Conservation (phyloP, 352 stramenopile genomes). For the Pythium aquatile region DNA sequence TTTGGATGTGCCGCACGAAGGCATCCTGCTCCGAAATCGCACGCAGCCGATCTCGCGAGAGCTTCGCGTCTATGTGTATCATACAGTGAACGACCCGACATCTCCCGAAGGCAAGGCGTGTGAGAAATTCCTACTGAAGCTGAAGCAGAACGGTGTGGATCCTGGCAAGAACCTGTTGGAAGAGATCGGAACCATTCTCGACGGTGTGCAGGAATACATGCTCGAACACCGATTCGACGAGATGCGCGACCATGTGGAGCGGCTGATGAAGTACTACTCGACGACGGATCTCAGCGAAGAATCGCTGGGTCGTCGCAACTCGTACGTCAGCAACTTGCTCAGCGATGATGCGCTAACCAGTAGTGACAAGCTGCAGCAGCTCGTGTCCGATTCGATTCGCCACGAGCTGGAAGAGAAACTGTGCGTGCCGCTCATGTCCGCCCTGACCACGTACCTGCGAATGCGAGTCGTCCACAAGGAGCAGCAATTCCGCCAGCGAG, state of each 20-base stretch:
- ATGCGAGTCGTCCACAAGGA: conserved; percentile 64
- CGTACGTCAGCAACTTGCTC: conserved; percentile 58
- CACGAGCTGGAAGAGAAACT: conserved; percentile 82
- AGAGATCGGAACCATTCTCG: conserved; percentile 74
- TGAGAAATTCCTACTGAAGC: conserved; percentile 67
- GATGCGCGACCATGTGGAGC: conserved; percentile 64
- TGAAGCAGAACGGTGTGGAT: conserved; percentile 43
- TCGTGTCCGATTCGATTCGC: conserved; percentile 81
- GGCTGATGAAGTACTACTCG: conserved; percentile 50
- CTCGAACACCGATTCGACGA: conserved; percentile 81
- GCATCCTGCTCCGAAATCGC: conserved; percentile 68
- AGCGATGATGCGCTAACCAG: conserved; percentile 58
- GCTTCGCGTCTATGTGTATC: conserved; percentile 77
- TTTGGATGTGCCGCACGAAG: conserved; percentile 69
- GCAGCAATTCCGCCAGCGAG: conserved; percentile 64
- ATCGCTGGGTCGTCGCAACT: conserved; percentile 45
- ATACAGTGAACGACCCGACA: conserved; percentile 74
- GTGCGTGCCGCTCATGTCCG: conserved; percentile 73
- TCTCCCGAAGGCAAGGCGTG: conserved; percentile 81
- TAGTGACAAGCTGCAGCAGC: conserved; percentile 71
- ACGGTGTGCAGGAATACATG: conserved; percentile 86
- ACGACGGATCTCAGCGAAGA: conserved; percentile 16
- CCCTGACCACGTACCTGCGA: conserved; percentile 46
- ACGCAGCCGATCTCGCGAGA: conserved; percentile 77
- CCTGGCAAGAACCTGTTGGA: conserved; percentile 59